These are phyloP conservation scores for Vitis hybrid DNA, from an alignment of 177 flowering plant species.

Conservation along the genomic window DNA sequence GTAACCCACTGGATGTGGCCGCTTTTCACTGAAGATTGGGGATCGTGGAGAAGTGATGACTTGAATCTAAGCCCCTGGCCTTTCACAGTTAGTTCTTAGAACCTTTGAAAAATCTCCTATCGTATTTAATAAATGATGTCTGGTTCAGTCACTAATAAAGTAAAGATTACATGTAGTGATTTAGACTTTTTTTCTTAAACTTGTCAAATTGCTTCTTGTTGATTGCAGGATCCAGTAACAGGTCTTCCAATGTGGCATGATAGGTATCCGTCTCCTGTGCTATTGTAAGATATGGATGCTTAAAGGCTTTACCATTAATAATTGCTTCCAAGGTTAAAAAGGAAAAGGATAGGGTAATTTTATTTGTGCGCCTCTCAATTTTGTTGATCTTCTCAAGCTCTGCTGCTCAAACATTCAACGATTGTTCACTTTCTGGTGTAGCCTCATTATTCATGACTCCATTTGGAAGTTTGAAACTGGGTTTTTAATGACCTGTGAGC, in stretches of 20 bases:
- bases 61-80: slow-evolving; percentile 77
- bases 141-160: not conserved
- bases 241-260: slow-evolving; percentile 79
- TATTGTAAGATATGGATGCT: slow-evolving; percentile 60
- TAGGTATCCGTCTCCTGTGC: slow-evolving; percentile 60
- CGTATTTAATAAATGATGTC: not conserved
- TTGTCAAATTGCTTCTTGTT: slow-evolving; percentile 12
- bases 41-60: slow-evolving; percentile 66
- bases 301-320: not conserved
- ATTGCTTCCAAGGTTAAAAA: not conserved
- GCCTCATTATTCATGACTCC: not conserved
- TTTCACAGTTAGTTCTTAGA: slow-evolving; percentile 54
- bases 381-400: slow-evolving; percentile 1
- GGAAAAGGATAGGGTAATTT: not conserved
- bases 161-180: not conserved
- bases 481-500: not conserved
- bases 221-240: slow-evolving; percentile 88
- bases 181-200: not conserved
- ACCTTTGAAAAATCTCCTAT: not conserved
- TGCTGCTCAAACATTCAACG: not conserved
- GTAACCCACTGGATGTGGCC: slow-evolving; percentile 99
- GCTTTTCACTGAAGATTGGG: slow-evolving; percentile 89
- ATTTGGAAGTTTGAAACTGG: not conserved
- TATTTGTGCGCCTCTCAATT: not conserved
- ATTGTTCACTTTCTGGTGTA: not conserved